Evolutionary conservation across 441 rosid genomes (phyloP).

Genomic region (Euphorbia neoarborescens): DNA sequence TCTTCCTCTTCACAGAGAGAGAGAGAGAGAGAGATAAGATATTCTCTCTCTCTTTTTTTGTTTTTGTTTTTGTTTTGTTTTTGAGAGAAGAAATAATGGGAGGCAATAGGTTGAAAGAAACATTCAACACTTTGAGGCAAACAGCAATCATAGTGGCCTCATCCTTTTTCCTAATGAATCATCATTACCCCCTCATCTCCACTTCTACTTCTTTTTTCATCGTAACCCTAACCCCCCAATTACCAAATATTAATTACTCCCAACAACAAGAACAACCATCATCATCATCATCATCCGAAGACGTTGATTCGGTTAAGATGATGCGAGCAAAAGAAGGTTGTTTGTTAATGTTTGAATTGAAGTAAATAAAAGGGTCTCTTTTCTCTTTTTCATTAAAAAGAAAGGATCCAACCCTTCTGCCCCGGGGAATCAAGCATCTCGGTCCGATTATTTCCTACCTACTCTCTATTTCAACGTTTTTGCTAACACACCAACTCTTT

Average conservation of each 20-base stretch:
- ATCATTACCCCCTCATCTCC: conserved; percentile 41
- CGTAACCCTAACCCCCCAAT: conserved; percentile 21
- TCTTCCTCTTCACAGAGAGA: conserved; percentile 12
- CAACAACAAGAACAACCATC: too few relatives aligned
- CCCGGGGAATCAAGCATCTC: conserved; percentile 57
- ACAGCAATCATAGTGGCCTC: conserved; percentile 51
- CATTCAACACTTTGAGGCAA: conserved; percentile 27
- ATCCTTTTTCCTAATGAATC: conserved; percentile 32
- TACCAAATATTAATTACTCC: too few relatives aligned
- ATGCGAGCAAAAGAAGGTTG: not conserved
- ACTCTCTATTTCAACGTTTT: not conserved
- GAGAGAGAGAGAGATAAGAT: conserved; percentile 18
- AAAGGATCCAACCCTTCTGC: conserved; percentile 26
- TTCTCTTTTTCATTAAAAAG: not conserved
- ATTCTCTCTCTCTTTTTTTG: conserved; percentile 3
- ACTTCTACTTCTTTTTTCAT: conserved; percentile 14
- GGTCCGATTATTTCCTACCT: conserved; percentile 47
- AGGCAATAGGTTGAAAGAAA: conserved; percentile 31
- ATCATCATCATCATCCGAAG: too few relatives aligned
- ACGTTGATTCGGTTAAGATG: not conserved
- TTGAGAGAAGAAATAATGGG: conserved; percentile 12
- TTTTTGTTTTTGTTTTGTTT: conserved; percentile 11
- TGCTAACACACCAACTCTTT: not conserved
- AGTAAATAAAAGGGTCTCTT: conserved; percentile 15
- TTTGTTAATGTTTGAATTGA: not conserved